These are phyloP conservation scores for Russula compacta DNA, from an alignment of 768 basidiomycete species.

Conservation along the genomic window DNA sequence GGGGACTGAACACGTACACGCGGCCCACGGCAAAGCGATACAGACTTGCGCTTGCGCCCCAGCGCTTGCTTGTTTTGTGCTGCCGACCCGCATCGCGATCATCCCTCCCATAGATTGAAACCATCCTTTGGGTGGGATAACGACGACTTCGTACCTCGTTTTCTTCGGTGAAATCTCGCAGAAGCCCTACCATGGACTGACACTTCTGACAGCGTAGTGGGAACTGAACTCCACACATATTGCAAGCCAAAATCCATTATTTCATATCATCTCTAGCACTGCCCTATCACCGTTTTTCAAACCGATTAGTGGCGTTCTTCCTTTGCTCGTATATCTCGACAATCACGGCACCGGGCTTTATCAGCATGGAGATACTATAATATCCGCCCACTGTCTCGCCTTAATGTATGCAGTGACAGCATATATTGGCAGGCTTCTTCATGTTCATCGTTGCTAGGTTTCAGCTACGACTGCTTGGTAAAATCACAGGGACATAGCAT, in stretches of 20 bases:
- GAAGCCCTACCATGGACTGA: neutral
- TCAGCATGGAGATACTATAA: neutral
- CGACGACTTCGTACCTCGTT: neutral
- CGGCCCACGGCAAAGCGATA: neutral
- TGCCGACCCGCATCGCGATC: neutral
- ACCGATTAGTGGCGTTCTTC: constrained; percentile 5
- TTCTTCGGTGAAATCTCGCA: neutral
- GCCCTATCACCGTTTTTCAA: neutral
- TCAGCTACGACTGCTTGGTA: constrained; percentile 1
- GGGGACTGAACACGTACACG: constrained; percentile 11
- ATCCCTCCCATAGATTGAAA: too few species aligned
- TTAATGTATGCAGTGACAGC: neutral
- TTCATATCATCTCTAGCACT: neutral
- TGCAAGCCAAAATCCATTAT: too few species aligned
- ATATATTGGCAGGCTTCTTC: neutral
- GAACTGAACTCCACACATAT: neutral
- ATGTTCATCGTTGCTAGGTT: neutral
- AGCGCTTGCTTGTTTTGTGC: neutral
- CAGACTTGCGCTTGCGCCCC: neutral
- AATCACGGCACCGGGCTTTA: neutral
- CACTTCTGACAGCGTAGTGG: neutral
- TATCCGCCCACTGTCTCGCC: neutral
- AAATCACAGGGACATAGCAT: neutral
- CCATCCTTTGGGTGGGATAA: too few species aligned
- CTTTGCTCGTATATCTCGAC: neutral